These are phyloP conservation scores for Saturnispora diversa DNA, from an alignment of 805 yeast species.

Conservation along the genomic window DNA sequence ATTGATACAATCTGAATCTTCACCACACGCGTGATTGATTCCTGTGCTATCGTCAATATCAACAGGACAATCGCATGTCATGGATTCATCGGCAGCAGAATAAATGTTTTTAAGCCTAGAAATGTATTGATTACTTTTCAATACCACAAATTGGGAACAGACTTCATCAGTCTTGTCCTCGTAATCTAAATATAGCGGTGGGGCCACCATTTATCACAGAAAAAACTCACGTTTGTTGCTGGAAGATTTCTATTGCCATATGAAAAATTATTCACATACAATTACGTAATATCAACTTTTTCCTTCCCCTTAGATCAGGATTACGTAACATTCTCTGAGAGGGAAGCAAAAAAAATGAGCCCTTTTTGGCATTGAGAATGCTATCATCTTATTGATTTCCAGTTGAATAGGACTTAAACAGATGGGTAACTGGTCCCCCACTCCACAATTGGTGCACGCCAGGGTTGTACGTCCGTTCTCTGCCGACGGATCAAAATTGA, in stretches of 20 bases:
- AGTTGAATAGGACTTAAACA: too few species aligned
- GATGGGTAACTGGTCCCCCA: constrained; percentile 6
- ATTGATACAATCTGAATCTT: constrained; percentile 84
- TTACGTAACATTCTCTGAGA: background rate
- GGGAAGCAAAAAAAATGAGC: background rate
- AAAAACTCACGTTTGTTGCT: background rate
- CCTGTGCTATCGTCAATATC: constrained; percentile 32
- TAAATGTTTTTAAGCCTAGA: constrained; percentile 58
- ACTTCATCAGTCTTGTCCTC: constrained; percentile 69
- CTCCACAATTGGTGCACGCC: constrained; percentile 4
- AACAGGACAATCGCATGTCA: constrained; percentile 85
- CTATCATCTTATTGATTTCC: too few species aligned
- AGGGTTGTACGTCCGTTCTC: background rate
- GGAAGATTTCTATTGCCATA: background rate
- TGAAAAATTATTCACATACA: too few species aligned
- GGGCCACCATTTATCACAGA: constrained; percentile 1
- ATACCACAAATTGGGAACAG: constrained; percentile 41
- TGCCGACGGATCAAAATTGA: background rate
- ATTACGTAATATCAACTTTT: too few species aligned
- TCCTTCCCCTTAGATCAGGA: too few species aligned
- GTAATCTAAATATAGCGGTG: constrained; percentile 22
- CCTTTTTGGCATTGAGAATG: background rate
- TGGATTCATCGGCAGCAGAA: constrained; percentile 58
- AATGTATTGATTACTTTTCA: constrained; percentile 56
- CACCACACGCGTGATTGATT: constrained; percentile 66